Base-by-base conservation (phyloP, 192 early-diverging fungal species). In the Jimgerdemannia lactiflua region DNA sequence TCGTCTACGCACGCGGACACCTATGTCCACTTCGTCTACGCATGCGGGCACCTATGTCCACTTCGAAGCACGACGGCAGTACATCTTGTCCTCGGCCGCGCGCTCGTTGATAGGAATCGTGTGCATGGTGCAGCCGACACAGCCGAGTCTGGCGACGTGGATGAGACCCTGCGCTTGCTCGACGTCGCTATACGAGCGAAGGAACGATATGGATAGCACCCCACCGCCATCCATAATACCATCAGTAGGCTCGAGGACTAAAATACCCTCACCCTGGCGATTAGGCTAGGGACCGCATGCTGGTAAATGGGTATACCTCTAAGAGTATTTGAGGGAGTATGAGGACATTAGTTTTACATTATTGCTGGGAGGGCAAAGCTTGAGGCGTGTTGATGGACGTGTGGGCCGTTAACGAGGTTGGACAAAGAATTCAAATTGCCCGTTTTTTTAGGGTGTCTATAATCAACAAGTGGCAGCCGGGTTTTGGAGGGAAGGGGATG, bases 61-160 rank as follows among this genome's bases (percentile, higher is more conserved):
- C 82, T 99, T 74, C 87, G 78, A 84, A 39, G 86, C 82, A 40
- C 70, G 73, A 18, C 83, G 86, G 39, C 81, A 86, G 44, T 90
- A 94, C 73, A 89, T 92, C 70, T 91, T 93, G 66, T 94, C 94
- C 86, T 92, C 92, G 1, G 89, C 85, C 71, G 92, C 94, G 6
- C 89, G 98, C 83, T 95, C 95, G 10, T 83, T 99, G 67, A 80
- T 99, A 20, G 81, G 84, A 4, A 98, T 99, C 96, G 97, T 98
- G 80, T 92, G 97, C 67, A 86, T 99, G 80, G 77, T 94, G 11
- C 96, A 99, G 76, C 94, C 17, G 63, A 79, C 8, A 75, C 74
- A 0, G 97, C 98, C 4, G 94, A 96, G 7, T 78, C 84, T 3
- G 42, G 42, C 64, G 98, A 99, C 82, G 98, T 99, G 3, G 84